Base-by-base conservation (phyloP, 495 filamentous ascomycete genomes). In the Tuber microsphaerosporum region DNA sequence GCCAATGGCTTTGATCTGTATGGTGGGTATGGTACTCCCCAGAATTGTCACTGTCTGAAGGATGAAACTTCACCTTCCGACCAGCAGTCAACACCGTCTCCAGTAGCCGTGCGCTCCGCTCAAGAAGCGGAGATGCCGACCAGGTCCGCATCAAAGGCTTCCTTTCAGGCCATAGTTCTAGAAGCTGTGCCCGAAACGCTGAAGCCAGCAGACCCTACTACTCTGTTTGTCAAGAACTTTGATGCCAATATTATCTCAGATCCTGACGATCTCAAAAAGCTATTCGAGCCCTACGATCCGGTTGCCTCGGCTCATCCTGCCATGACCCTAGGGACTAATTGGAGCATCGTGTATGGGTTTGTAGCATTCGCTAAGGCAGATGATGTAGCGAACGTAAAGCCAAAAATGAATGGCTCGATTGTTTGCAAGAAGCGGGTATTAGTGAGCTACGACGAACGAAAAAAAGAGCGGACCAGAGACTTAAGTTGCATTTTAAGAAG, bases 191-290 rank as follows among this genome's bases (percentile, higher is more conserved):
- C 81, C 10, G 81, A 82, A 48, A 81, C 81, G 37, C 73, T 72
- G 19, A 78, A 79, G 46, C 81, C 81, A 10, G 73, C 69, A 4
- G 81, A 83, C 70, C 81, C 81, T n/a, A 77, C 94, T 86, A 99
- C 98, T 86, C 90, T 98, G 83, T 98, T 97, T 85, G 92, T 99
- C 86, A 99, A 99, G 90, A 99, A 98, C 86, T 89, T 99, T 78
- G 81, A 82, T 69, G 79, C 81, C 69, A 19, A 71, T 26, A 31
- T 76, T 51, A 81, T 83, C 51, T 74, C 82, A 42, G 75, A 72
- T 42, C 78, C 82, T 31, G 85, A 86, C 31, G 88, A 89, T 37
- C 81, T 90, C 37, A 86, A 86, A 73, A 85, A 84, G 41, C 87
- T 97, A 68, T 98, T 99, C 83, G 91, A 93, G 88, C 89, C 89